Evolutionary conservation across 352 stramenopile species (phyloP).

Genomic region (Globisporangium paddicum): DNA sequence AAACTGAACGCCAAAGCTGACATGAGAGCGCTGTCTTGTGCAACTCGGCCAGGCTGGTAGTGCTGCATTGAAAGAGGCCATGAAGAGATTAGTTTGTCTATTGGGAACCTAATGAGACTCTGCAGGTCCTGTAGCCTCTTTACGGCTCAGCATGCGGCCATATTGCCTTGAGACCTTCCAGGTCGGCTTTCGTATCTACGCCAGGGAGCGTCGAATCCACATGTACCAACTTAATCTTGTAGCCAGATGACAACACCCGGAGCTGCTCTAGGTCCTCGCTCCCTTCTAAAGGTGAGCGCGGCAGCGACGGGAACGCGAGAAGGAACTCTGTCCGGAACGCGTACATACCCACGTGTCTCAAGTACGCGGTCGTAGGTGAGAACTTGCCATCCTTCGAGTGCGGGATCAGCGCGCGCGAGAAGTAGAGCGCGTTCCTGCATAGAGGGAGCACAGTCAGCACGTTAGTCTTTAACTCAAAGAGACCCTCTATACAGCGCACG

Average conservation of each 20-base stretch:
- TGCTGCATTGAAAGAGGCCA: too few species aligned
- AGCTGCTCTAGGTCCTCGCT: slow-evolving; percentile 82
- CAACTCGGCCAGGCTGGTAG: slow-evolving; percentile 28
- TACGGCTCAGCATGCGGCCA: slow-evolving; percentile 4
- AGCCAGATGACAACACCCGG: slow-evolving; percentile 71
- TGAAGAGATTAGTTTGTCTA: too few species aligned
- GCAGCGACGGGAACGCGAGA: slow-evolving; percentile 58
- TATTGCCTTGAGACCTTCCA: slow-evolving; percentile 41
- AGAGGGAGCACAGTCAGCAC: background rate
- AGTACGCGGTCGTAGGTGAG: slow-evolving; percentile 39
- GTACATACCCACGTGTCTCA: slow-evolving; percentile 81
- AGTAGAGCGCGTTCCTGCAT: slow-evolving; percentile 76
- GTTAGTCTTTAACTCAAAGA: too few species aligned
- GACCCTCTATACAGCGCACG: background rate
- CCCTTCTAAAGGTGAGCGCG: slow-evolving; percentile 43
- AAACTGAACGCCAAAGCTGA: slow-evolving; percentile 59
- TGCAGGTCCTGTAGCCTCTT: too few species aligned
- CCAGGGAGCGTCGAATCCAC: slow-evolving; percentile 60
- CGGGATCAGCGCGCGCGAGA: slow-evolving; percentile 77
- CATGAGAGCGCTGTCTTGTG: slow-evolving; percentile 40
- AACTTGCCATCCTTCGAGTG: slow-evolving; percentile 65
- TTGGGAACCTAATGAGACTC: too few species aligned
- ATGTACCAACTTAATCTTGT: slow-evolving; percentile 63
- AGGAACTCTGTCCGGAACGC: slow-evolving; percentile 74
- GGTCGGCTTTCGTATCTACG: slow-evolving; percentile 64